These are phyloP conservation scores for Naganishia onofrii DNA, from an alignment of 768 basidiomycete species.

Conservation along the genomic window DNA sequence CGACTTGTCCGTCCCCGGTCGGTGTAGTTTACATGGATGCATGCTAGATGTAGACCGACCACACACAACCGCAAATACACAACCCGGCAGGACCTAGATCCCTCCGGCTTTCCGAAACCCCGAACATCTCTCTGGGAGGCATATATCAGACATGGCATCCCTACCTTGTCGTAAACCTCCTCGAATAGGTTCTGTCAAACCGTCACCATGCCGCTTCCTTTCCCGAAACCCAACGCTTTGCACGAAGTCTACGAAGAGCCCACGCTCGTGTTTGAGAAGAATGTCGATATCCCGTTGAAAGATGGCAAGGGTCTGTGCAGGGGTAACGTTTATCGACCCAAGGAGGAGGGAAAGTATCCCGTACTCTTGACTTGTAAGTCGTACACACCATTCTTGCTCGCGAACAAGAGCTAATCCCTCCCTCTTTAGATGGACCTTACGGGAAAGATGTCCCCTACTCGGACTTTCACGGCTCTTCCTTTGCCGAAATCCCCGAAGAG, in stretches of 20 bases:
- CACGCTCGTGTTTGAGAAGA: conserved; percentile 34
- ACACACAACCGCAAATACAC: too few relatives aligned
- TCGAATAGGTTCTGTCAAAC: background rate
- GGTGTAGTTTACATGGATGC: too few relatives aligned
- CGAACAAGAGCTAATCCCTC: background rate
- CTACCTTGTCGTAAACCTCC: background rate
- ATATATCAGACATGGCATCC: background rate
- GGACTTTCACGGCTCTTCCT: conserved; percentile 35
- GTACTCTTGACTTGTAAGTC: conserved; percentile 35
- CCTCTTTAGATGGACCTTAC: conserved; percentile 30
- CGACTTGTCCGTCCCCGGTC: too few relatives aligned
- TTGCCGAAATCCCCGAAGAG: conserved; percentile 35
- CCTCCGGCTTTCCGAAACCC: too few relatives aligned
- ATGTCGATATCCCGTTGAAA: conserved; percentile 37
- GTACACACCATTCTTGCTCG: background rate
- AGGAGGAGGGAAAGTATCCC: conserved; percentile 29
- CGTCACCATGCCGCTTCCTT: conserved; percentile 21
- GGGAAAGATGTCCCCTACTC: conserved; percentile 38
- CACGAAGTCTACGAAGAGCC: conserved; percentile 16
- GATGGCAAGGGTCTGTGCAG: conserved; percentile 36
- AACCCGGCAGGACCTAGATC: too few relatives aligned
- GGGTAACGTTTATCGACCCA: conserved; percentile 40
- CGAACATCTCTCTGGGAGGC: background rate
- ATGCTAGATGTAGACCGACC: too few relatives aligned
- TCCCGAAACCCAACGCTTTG: conserved; percentile 31